phyloP scores from a whole-genome alignment of 805 yeast genomes.

The Yarrowia sp. region DNA sequence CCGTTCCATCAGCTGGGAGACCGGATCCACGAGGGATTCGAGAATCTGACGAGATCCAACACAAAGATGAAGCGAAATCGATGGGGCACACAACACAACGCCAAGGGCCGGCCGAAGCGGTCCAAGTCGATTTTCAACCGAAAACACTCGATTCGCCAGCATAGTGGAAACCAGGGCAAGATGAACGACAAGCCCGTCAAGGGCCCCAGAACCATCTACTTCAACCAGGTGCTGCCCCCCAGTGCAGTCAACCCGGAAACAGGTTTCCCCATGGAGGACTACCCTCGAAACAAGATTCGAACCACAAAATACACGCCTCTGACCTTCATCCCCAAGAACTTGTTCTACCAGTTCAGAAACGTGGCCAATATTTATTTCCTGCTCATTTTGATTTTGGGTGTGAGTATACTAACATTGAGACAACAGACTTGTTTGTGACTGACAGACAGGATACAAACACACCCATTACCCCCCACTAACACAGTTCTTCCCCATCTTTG shows the following conservation, averaged over 20 bases:
- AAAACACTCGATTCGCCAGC: constrained; percentile 23
- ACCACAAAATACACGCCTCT: constrained; percentile 96
- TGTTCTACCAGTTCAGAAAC: constrained; percentile 80
- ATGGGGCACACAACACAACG: constrained; percentile 90
- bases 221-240: constrained; percentile 59
- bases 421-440: background rate
- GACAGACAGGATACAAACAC: no score
- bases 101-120: constrained; percentile 66
- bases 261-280: constrained; percentile 66
- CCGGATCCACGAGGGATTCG: constrained; percentile 36
- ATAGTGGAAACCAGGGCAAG: constrained; percentile 31
- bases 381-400: constrained; percentile 68
- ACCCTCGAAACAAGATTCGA: constrained; percentile 90
- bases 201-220: constrained; percentile 54
- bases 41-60: constrained; percentile 49
- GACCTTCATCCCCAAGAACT: constrained; percentile 85
- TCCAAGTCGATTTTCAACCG: constrained; percentile 44
- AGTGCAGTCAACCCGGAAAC: constrained; percentile 57
- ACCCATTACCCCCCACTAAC: constrained; percentile 1
- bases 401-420: background rate
- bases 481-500: constrained; percentile 69
- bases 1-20: constrained; percentile 39
- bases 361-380: constrained; percentile 92
- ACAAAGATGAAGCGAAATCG: constrained; percentile 75
- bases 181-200: constrained; percentile 33